phyloP scores from a whole-genome alignment of 2,329 filamentous ascomycete genomes.

The Colletotrichum scovillei region DNA sequence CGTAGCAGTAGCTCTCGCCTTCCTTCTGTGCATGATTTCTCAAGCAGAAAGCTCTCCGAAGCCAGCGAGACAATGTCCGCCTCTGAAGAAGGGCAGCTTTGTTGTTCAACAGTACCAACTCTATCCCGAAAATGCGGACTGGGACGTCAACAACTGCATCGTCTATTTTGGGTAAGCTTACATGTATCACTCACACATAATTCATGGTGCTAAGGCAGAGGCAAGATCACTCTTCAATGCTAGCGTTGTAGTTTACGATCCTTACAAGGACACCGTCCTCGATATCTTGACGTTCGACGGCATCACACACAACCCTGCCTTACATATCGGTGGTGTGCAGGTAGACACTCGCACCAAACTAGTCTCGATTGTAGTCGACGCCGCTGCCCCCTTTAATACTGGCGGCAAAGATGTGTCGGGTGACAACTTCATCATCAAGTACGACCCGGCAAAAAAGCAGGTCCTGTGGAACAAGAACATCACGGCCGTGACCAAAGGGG shows the following conservation, averaged over 20 bases:
- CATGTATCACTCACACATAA: too few relatives aligned
- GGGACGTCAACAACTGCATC: conserved; percentile 45
- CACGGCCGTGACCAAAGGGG: conserved; percentile 33
- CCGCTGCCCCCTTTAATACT: conserved; percentile 36
- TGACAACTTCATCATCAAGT: conserved; percentile 39
- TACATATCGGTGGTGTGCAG: conserved; percentile 37
- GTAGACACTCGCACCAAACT: conserved; percentile 33
- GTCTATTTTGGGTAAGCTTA: conserved; percentile 44
- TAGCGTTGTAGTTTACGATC: conserved; percentile 38
- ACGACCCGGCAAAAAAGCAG: conserved; percentile 32
- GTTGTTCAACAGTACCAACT: conserved; percentile 44
- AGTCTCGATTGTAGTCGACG: conserved; percentile 35
- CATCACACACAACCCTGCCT: conserved; percentile 28
- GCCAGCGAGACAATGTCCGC: conserved; percentile 30
- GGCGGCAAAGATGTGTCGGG: conserved; percentile 34
- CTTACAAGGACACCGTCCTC: conserved; percentile 34
- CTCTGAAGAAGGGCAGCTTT: conserved; percentile 39
- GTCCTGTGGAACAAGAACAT: conserved; percentile 38
- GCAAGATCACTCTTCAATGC: conserved; percentile 38
- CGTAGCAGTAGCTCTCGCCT: not conserved
- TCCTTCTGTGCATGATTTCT: not conserved
- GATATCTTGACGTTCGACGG: conserved; percentile 35
- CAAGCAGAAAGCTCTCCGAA: not conserved
- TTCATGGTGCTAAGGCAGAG: not conserved
- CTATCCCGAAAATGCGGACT: conserved; percentile 51